Evolutionary conservation across 257 asterid species (phyloP).

Genomic region (Solanum megistacrolobum): DNA sequence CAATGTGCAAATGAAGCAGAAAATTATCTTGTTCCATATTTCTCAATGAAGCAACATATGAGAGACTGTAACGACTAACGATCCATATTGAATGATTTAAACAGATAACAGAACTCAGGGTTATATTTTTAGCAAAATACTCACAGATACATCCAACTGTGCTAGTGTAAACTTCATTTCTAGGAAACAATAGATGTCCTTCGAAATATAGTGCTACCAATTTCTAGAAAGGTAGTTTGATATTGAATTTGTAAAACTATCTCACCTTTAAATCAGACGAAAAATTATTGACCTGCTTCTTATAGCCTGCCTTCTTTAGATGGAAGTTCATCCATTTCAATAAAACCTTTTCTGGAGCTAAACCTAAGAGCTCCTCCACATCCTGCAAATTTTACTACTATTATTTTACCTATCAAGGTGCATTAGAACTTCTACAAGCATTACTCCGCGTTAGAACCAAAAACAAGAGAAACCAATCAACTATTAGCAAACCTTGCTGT

Average conservation of each 20-base stretch:
- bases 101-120: neutral
- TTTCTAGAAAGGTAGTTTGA: neutral
- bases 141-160: neutral
- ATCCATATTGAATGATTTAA: neutral
- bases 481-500: slow-evolving; percentile 46
- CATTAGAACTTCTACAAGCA: neutral
- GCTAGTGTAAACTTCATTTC: neutral
- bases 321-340: slow-evolving; percentile 96
- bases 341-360: slow-evolving; percentile 71
- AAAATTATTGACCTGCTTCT: slow-evolving; percentile 65
- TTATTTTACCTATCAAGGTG: slow-evolving; percentile 1
- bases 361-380: slow-evolving; percentile 80
- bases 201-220: neutral
- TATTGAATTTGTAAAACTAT: neutral
- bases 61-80: neutral
- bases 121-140: neutral
- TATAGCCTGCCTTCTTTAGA: slow-evolving; percentile 71
- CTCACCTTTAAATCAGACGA: slow-evolving; percentile 89
- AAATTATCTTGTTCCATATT: neutral
- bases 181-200: neutral
- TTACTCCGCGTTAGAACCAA: neutral
- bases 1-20: neutral
- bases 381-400: slow-evolving; percentile 31
- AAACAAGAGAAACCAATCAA: slow-evolving; percentile 3
- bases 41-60: neutral